A percentile compares a stretch with the other conserved stretches of the same genome.
Evolutionary conservation across 495 filamentous ascomycete species (phyloP).

Genomic region (Lasiosphaeris hirsuta): DNA sequence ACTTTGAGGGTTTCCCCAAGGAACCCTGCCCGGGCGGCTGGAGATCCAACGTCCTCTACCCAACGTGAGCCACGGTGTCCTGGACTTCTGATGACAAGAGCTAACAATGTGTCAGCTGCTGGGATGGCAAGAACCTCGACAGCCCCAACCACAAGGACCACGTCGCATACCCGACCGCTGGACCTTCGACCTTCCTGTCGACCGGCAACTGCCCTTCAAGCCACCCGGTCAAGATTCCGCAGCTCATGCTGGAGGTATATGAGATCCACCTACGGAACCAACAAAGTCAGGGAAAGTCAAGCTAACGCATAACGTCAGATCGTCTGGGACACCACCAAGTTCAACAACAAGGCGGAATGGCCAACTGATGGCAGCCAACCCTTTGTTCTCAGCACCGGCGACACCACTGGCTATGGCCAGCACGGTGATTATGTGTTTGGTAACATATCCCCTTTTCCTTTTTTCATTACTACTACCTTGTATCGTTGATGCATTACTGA

Average conservation of each 20-base stretch:
- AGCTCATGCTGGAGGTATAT: conserved; percentile 46
- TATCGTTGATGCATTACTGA: no score
- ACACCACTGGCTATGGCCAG: conserved; percentile 43
- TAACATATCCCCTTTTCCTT: no score
- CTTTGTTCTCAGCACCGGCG: conserved; percentile 46
- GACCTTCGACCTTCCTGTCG: conserved; percentile 45
- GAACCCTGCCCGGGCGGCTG: conserved; percentile 36
- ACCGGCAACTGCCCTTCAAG: conserved; percentile 47
- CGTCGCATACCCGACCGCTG: conserved; percentile 30
- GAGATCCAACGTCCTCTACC: conserved; percentile 44
- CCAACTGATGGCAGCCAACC: conserved; percentile 47
- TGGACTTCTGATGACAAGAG: no score
- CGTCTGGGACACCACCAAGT: conserved; percentile 48
- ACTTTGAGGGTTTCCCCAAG: conserved; percentile 33
- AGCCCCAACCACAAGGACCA: no score
- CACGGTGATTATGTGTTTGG: conserved; percentile 53
- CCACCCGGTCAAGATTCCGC: conserved; percentile 47
- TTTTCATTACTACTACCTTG: no score
- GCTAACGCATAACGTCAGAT: conserved; percentile 12
- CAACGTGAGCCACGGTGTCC: conserved; percentile 24
- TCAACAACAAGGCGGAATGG: conserved; percentile 45
- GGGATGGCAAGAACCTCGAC: no score
- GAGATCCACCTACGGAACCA: neutral
- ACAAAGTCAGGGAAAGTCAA: neutral
- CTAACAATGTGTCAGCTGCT: no score